Percentiles rank a stretch among this genome's conserved stretches.
phyloP scores from a whole-genome alignment of 805 yeast genomes.

The Candida parachauliodes region DNA sequence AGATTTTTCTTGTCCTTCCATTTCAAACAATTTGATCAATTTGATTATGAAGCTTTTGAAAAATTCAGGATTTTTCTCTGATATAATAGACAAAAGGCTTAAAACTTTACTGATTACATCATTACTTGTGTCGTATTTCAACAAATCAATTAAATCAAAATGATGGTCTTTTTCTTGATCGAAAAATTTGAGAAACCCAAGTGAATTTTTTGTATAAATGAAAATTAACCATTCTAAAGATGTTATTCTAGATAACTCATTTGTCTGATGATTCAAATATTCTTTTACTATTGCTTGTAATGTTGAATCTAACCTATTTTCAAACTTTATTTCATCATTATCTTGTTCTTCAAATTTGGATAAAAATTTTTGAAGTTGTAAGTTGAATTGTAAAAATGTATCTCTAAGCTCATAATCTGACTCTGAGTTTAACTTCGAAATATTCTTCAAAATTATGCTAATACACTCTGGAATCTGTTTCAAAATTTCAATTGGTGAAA shows the following conservation, averaged over 20 bases:
- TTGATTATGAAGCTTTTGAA: conserved; percentile 73
- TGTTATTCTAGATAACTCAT: conserved; percentile 78
- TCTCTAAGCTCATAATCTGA: conserved; percentile 36
- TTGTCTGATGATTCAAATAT: conserved; percentile 32
- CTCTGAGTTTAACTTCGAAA: conserved; percentile 32
- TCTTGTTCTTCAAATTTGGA: conserved; percentile 19
- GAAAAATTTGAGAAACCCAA: conserved; percentile 25
- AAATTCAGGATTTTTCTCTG: conserved; percentile 71
- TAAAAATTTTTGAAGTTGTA: conserved; percentile 30
- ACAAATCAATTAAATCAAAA: conserved; percentile 66
- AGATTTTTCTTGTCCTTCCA: conserved; percentile 48
- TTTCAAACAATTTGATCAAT: conserved; percentile 64
- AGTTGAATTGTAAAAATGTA: conserved; percentile 33
- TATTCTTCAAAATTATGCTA: conserved; percentile 53
- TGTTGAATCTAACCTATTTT: conserved; percentile 43
- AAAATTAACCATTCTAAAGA: conserved; percentile 87
- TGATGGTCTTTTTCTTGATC: conserved; percentile 7
- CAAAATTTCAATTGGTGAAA: conserved; percentile 73
- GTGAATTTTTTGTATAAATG: conserved; percentile 63
- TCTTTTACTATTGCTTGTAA: conserved; percentile 72
- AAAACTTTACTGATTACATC: conserved; percentile 73
- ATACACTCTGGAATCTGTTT: conserved; percentile 73
- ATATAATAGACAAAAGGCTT: conserved; percentile 67
- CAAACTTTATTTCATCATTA: conserved; percentile 16
- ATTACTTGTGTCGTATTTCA: conserved; percentile 75